A percentile compares a stretch with the other conserved stretches of the same genome.
Evolutionary conservation across 345 rosid genomes (phyloP).

Genomic region (Arabis alpina): DNA sequence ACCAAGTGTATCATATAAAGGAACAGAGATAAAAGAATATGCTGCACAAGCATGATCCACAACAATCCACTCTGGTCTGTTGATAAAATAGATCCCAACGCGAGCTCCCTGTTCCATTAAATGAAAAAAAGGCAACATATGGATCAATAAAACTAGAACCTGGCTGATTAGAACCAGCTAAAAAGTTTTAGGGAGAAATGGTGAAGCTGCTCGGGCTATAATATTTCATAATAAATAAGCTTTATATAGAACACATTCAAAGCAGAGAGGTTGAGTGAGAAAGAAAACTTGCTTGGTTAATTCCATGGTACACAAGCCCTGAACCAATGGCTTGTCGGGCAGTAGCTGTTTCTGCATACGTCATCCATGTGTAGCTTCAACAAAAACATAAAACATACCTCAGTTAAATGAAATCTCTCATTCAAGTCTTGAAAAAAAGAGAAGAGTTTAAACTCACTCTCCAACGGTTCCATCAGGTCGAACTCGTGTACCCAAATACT

Average conservation of each 20-base stretch:
- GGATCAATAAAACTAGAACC: conserved; percentile 1
- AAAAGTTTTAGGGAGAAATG: too few species aligned
- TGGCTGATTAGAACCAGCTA: not conserved
- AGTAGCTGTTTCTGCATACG: conserved; percentile 76
- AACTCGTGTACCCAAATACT: conserved; percentile 81
- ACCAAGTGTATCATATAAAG: conserved; percentile 96
- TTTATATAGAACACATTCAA: not conserved
- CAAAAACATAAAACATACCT: conserved; percentile 11
- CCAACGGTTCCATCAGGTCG: conserved; percentile 73
- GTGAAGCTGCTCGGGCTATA: not conserved
- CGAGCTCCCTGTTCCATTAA: conserved; percentile 66
- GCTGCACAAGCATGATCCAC: conserved; percentile 97
- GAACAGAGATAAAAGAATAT: conserved; percentile 86
- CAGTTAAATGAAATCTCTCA: not conserved
- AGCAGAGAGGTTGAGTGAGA: not conserved
- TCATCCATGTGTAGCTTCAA: conserved; percentile 87
- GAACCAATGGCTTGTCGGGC: conserved; percentile 87
- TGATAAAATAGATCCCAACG: conserved; percentile 74
- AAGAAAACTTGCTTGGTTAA: conserved; percentile 53
- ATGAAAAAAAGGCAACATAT: not conserved
- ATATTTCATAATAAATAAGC: not conserved
- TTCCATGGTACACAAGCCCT: conserved; percentile 68
- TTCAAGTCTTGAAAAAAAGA: not conserved
- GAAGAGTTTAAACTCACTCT: conserved; percentile 56
- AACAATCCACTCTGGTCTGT: conserved; percentile 90